Evolutionary conservation across 2,329 filamentous ascomycete genomes (phyloP), one percentile per base, ranked within the genome.

Genomic region (Botrytis medusae): DNA sequence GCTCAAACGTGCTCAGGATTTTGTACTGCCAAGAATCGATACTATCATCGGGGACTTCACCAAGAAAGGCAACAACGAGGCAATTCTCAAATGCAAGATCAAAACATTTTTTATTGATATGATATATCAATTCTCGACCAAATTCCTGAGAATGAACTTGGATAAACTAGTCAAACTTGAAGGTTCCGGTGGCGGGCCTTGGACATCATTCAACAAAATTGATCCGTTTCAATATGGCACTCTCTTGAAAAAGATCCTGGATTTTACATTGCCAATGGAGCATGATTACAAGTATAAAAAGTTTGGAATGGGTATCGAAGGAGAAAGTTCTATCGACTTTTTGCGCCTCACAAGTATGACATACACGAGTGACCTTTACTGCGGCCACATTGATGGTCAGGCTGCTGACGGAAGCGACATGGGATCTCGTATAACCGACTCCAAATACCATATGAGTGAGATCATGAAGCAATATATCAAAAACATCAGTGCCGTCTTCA

Each of bases 11-110:
- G 54, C 61, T 7, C 51, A 61, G 16, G 64, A 32, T 8, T 60
- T 57, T 34, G 14, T 68, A 1, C 1, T 57, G 16, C 22, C 71
- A 22, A 68, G 63, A 25, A 60, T 72, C 10, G 51, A 60, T n/a
- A 59, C 34, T 32, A 61, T 72, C 25, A 48, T 72, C 18, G 22
- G 12, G 2, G 63, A 68, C 22, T 72, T 72, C 42, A 72, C 71
- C 18, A 51, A 67, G 14, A 63, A 72, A 48, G 71, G 46, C 9
- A 32, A 69, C 18, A 1, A 2, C 0, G 20, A 60, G 0, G 6
- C 32, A 8, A 37, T 60, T 20, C 37, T 68, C 10, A n/a, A 37
- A 5, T 72, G 71, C 32, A 34, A 72, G 20, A 29, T 69, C 20
- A 48, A 51, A 25, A 72, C 32, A 2, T 60, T 40, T 29, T 44